These are phyloP conservation scores for Neofusicoccum laricinum DNA, from an alignment of 2,329 filamentous ascomycete species.

Conservation along the genomic window DNA sequence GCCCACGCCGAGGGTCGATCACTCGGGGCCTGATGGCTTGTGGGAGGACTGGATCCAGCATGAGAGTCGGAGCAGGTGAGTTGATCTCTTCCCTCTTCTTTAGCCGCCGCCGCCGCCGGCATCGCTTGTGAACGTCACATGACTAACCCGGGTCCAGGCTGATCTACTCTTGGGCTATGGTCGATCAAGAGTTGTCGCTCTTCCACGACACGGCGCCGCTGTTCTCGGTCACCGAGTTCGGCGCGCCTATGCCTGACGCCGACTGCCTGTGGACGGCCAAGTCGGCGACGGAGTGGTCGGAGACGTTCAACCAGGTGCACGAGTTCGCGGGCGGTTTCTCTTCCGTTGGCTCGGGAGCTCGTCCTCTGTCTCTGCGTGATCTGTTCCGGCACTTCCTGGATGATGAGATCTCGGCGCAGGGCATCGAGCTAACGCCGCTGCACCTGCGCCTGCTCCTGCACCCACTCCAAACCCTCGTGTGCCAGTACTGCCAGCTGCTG, in stretches of 20 bases:
- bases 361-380: constrained; percentile 59
- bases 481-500: constrained; percentile 63
- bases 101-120: not conserved
- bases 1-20: constrained; percentile 45
- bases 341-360: constrained; percentile 51
- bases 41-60: constrained; percentile 66
- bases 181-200: constrained; percentile 68
- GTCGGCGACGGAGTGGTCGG: constrained; percentile 58
- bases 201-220: constrained; percentile 64
- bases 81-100: constrained; percentile 13
- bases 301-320: constrained; percentile 58
- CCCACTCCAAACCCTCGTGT: constrained; percentile 64
- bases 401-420: constrained; percentile 56
- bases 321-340: constrained; percentile 53
- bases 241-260: constrained; percentile 61
- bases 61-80: constrained; percentile 62
- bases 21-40: constrained; percentile 45
- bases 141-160: constrained; percentile 44
- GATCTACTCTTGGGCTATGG: constrained; percentile 73
- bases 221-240: constrained; percentile 64
- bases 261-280: constrained; percentile 63
- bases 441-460: constrained; percentile 67
- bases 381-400: constrained; percentile 67
- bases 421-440: constrained; percentile 52
- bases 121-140: not conserved